Evolutionary conservation across 1,284 basidiomycete genomes (phyloP).

Genomic region (Ustilago xerochloae): DNA sequence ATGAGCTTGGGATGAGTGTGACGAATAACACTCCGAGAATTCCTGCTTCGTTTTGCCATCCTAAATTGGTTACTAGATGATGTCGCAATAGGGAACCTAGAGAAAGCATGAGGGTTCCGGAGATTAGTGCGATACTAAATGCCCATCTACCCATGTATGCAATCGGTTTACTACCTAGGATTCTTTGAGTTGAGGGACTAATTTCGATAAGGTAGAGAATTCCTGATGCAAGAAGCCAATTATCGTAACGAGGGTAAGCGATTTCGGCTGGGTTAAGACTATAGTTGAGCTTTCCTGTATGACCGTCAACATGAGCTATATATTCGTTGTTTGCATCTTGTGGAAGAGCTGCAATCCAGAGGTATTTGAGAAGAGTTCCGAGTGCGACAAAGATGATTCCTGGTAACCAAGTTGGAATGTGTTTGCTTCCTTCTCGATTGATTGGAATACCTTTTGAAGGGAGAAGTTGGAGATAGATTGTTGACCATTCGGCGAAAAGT

Average conservation of each 20-base stretch:
- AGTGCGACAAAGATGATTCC: conserved; percentile 15
- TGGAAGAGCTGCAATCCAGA: conserved; percentile 50
- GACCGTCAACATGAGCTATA: conserved; percentile 42
- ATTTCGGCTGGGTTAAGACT: conserved; percentile 7
- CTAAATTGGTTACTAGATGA: conserved; percentile 10
- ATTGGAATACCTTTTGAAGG: conserved; percentile 24
- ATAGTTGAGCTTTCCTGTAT: conserved; percentile 48
- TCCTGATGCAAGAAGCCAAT: conserved; percentile 52
- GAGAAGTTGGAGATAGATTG: conserved; percentile 42
- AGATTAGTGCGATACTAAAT: conserved; percentile 50
- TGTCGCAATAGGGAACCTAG: conserved; percentile 43
- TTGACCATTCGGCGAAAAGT: conserved; percentile 47
- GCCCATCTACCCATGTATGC: conserved; percentile 42
- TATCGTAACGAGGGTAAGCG: conserved; percentile 56
- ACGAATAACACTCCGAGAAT: conserved; percentile 35
- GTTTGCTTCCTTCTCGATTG: conserved; percentile 6
- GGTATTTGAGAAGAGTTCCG: conserved; percentile 53
- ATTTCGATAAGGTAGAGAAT: conserved; percentile 50
- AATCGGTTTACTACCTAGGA: conserved; percentile 19
- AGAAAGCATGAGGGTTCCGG: conserved; percentile 50
- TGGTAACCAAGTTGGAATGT: conserved; percentile 25
- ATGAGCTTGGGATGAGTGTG: conserved; percentile 27
- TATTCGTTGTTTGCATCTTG: conserved; percentile 28
- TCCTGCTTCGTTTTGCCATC: conserved; percentile 19
- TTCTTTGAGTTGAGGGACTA: conserved; percentile 1